These are phyloP conservation scores for Trypanosomatidae sp. DNA, from an alignment of 208 protist genomes.

Conservation along the genomic window DNA sequence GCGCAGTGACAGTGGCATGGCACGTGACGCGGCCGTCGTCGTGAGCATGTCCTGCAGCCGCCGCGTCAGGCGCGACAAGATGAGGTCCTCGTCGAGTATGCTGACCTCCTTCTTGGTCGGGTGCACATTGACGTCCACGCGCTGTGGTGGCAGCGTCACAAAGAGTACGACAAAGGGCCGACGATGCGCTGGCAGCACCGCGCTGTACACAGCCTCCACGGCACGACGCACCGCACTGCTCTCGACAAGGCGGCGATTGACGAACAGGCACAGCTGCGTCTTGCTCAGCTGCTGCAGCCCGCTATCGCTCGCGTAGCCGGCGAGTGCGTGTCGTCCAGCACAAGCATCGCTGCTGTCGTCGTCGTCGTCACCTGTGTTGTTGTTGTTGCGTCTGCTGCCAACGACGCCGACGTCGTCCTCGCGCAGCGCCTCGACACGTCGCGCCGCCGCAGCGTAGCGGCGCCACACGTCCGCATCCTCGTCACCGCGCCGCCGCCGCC, in stretches of 20 bases:
- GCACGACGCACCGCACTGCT: conserved; percentile 68
- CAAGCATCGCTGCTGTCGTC: background rate
- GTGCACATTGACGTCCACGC: conserved; percentile 98
- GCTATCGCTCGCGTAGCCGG: conserved; percentile 68
- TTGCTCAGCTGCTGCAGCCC: conserved; percentile 41
- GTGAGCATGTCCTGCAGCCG: conserved; percentile 35
- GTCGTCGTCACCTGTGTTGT: background rate
- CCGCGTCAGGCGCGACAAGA: conserved; percentile 41
- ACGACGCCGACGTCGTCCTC: too few relatives aligned
- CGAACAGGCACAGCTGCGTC: conserved; percentile 58
- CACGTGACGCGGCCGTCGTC: conserved; percentile 33
- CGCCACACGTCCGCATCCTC: too few relatives aligned
- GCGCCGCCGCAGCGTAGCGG: too few relatives aligned
- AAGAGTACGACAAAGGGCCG: conserved; percentile 93
- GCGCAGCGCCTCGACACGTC: too few relatives aligned
- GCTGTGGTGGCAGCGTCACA: conserved; percentile 78
- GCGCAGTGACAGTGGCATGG: conserved; percentile 36
- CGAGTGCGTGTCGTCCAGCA: conserved; percentile 24
- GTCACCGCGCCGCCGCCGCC: too few relatives aligned
- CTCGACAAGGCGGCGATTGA: conserved; percentile 81
- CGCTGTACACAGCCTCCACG: conserved; percentile 84
- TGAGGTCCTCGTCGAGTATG: conserved; percentile 71
- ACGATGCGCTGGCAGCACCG: conserved; percentile 75
- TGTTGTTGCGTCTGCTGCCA: background rate
- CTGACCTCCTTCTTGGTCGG: conserved; percentile 96